Evolutionary conservation across 306 rosid genomes (phyloP), one percentile per base, ranked within the genome.

Genomic region (Gastrolobium bilobum): DNA sequence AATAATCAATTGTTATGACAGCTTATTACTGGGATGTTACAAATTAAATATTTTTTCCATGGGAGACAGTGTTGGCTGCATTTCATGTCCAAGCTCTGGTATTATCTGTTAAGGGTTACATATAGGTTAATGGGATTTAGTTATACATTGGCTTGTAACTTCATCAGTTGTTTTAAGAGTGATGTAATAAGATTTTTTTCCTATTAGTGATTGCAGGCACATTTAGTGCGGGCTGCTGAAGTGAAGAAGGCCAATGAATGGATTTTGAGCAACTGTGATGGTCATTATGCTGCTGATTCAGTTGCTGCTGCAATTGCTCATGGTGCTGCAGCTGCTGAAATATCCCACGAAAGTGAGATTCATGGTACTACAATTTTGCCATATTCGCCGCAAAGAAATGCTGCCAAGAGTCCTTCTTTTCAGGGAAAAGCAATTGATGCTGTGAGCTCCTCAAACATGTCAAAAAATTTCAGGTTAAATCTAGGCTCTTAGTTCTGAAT

Each of bases 201-300:
- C 85, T 83, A 90, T 92, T 96, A 91, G 98, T 96, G 98, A 96
- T 85, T 93, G 98, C 99, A 96, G 99, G 98, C 94, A 84, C 99
- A 96, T 93, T 92, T 96, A 85, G 85, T 90, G 76, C 96, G 86
- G 88, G 96, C 99, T 76, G 93, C 98, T 80, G 97, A 96, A 88
- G 97, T 96, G 89, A 96, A 96, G 84, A 93, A 83, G 77, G 94
- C 96, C 79, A 91, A 91, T 29, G 99, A 93, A 82, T 93, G 97
- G 99, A 96, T 96, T 84, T 90, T 96, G 92, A 82, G 84, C 91
- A 96, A 89, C 84, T 84, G 84, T 74, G 99, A 96, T 84, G 98
- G 93, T 66, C 94, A 93, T 81, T 96, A 93, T 86, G 99, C 98
- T 79, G 92, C 98, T 6, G 93, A 93, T 82, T 89, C 99, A 33